A percentile compares a stretch with the other conserved stretches of the same genome.
phyloP scores from a whole-genome alignment of 129 eudicot genomes.

The Heracleum sosnowskyi region DNA sequence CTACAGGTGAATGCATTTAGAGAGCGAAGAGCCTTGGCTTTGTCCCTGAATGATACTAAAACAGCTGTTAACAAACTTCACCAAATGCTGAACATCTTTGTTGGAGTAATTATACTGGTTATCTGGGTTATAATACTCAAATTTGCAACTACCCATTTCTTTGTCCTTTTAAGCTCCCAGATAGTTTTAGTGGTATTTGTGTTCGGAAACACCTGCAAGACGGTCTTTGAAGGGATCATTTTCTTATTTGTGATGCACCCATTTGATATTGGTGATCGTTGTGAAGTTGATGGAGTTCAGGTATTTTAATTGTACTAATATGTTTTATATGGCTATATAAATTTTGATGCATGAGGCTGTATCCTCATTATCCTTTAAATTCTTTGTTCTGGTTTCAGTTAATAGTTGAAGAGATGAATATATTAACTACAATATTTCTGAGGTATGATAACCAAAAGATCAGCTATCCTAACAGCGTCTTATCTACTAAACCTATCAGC shows the following conservation, averaged over 20 bases:
- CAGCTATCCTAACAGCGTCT: slow-evolving; percentile 29
- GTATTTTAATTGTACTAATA: neutral
- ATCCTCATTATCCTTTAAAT: neutral
- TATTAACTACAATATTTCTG: slow-evolving; percentile 39
- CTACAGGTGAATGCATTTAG: slow-evolving; percentile 34
- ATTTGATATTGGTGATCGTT: slow-evolving; percentile 44
- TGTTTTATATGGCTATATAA: neutral
- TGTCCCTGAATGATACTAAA: slow-evolving; percentile 39
- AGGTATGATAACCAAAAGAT: slow-evolving; percentile 39
- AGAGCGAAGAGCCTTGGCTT: slow-evolving; percentile 42
- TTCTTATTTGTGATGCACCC: slow-evolving; percentile 42
- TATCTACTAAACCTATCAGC: slow-evolving; percentile 29
- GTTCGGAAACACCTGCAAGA: slow-evolving; percentile 38
- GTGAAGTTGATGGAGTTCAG: slow-evolving; percentile 36
- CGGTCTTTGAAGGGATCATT: slow-evolving; percentile 31
- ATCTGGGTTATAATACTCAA: slow-evolving; percentile 36
- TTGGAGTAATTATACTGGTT: slow-evolving; percentile 19
- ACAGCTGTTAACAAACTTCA: slow-evolving; percentile 39
- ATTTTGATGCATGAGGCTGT: neutral
- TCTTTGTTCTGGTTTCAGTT: slow-evolving; percentile 16
- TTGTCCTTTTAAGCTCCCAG: slow-evolving; percentile 35
- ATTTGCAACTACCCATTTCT: slow-evolving; percentile 28
- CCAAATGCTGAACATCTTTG: slow-evolving; percentile 34
- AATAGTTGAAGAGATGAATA: slow-evolving; percentile 43
- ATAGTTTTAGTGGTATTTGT: slow-evolving; percentile 29